Evolutionary conservation across 2,329 filamentous ascomycete species (phyloP).

Genomic region (Allantophomopsis cytisporea): DNA sequence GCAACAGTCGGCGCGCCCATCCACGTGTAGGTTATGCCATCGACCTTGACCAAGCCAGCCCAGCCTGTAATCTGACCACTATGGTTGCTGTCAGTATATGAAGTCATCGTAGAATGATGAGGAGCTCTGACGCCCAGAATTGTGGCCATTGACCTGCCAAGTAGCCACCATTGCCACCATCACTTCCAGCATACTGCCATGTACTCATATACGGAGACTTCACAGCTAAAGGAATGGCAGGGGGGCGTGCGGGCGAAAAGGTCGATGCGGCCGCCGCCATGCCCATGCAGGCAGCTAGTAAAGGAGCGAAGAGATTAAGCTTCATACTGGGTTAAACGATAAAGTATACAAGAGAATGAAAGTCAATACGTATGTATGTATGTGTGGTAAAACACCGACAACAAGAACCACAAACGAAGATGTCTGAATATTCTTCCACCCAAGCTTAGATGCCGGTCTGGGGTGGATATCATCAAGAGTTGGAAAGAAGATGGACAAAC

Average conservation of each 20-base stretch:
- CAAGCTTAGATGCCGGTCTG: too few species aligned
- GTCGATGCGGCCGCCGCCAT: conserved; percentile 24
- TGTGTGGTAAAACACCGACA: too few species aligned
- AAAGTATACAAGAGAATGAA: too few species aligned
- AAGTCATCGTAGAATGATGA: neutral
- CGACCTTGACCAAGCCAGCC: conserved; percentile 57
- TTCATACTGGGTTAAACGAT: too few species aligned
- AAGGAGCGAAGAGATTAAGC: too few species aligned
- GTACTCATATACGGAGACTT: conserved; percentile 62
- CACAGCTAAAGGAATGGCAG: conserved; percentile 59
- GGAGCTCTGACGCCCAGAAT: conserved; percentile 49
- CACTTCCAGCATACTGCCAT: conserved; percentile 49
- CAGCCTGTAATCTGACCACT: conserved; percentile 46
- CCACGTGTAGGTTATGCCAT: conserved; percentile 51
- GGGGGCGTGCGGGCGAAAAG: conserved; percentile 51
- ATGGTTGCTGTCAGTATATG: conserved; percentile 3
- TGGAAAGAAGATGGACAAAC: too few species aligned
- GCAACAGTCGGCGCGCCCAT: conserved; percentile 42
- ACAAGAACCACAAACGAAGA: too few species aligned
- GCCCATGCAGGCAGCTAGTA: too few species aligned
- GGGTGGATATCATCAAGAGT: too few species aligned
- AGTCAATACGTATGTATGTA: too few species aligned
- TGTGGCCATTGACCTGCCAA: conserved; percentile 56
- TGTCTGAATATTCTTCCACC: too few species aligned
- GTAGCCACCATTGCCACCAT: conserved; percentile 50